Base-by-base conservation (phyloP, 2,329 filamentous ascomycete genomes). In the Diplodia scrobiculata region DNA sequence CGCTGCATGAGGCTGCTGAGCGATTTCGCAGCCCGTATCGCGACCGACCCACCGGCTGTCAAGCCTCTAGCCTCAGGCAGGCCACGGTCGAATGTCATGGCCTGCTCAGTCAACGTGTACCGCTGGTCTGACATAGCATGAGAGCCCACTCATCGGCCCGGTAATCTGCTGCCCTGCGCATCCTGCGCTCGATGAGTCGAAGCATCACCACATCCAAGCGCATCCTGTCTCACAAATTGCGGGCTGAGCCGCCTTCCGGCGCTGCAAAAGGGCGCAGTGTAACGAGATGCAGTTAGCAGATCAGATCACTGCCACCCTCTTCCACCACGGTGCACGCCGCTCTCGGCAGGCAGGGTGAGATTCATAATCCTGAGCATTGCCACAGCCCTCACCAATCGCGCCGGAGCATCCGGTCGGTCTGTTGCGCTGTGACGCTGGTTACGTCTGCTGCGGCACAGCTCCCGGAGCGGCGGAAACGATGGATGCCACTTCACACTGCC, bases 41-140 rank as follows among this genome's bases (percentile, higher is more conserved):
- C 32, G 63, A 19, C 38, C 41, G 27, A 52, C 60, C 63, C 63
- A 65, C 63, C 63, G 14, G 55, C 53, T n/a, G 54, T 55, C 45
- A 36, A 45, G 36, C 52, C 10, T 45, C 38, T 50, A 36, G 54
- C 58, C 58, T 62, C 17, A 50, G 58, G 63, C 63, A 65, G 63
- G 45, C 63, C 38, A 65, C 41, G 7, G 52, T 65, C 63, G 63
- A 65, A 65, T 65, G 63, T 65, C 52, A 58, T 65, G 52, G 52
- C 52, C 41, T 65, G 62, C 62, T 48, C 32, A 32, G 19, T 50
- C 62, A 53, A 29, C 50, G 62, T 54, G 52, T 47, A 65, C 36
- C 21, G 63, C 63, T 65, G 38, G 63, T 50, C 52, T 65, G 63
- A 65, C 63, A 65, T 58, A 58, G 63, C 36, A 50, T 38, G 63